Conservation (phyloP, 2,329 filamentous ascomycete species). For the Xylariaceae sp. region DNA sequence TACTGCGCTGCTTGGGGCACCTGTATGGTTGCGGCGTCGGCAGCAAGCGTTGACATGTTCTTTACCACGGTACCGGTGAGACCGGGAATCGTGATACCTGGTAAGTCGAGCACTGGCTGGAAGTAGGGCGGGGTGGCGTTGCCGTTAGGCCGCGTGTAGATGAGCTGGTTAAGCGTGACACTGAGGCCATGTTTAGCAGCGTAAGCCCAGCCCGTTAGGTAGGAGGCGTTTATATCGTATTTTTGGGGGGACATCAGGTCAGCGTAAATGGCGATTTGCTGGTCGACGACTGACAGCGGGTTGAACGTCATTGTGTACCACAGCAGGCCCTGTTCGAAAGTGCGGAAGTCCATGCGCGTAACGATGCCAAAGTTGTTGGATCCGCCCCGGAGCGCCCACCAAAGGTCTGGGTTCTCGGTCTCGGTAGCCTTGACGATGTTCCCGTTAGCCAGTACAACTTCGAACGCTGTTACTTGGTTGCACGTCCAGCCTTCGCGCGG, state of each 20-base stretch:
- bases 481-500: slow-evolving; percentile 52
- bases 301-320: slow-evolving; percentile 21
- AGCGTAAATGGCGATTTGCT: slow-evolving; percentile 14
- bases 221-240: slow-evolving; percentile 25
- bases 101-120: slow-evolving; percentile 20
- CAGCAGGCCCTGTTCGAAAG: slow-evolving; percentile 19
- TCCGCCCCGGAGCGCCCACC: slow-evolving; percentile 27
- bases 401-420: slow-evolving; percentile 24
- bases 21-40: slow-evolving; percentile 14
- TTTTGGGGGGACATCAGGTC: slow-evolving; percentile 20
- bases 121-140: slow-evolving; percentile 11
- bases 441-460: slow-evolving; percentile 56
- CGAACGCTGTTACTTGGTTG: slow-evolving; percentile 51
- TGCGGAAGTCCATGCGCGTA: slow-evolving; percentile 8
- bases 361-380: slow-evolving; percentile 33
- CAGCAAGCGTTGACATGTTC: slow-evolving; percentile 20
- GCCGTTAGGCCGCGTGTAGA: slow-evolving; percentile 18
- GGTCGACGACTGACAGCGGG: slow-evolving; percentile 10
- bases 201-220: slow-evolving; percentile 17
- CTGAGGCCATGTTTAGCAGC: slow-evolving; percentile 3
- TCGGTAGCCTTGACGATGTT: slow-evolving; percentile 42
- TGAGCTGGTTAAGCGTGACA: slow-evolving; percentile 19
- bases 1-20: slow-evolving; percentile 20
- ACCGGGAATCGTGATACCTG: background rate
- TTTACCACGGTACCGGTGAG: slow-evolving; percentile 1